Base-by-base conservation (phyloP, 306 rosid genomes). In the Sophora flavescens region DNA sequence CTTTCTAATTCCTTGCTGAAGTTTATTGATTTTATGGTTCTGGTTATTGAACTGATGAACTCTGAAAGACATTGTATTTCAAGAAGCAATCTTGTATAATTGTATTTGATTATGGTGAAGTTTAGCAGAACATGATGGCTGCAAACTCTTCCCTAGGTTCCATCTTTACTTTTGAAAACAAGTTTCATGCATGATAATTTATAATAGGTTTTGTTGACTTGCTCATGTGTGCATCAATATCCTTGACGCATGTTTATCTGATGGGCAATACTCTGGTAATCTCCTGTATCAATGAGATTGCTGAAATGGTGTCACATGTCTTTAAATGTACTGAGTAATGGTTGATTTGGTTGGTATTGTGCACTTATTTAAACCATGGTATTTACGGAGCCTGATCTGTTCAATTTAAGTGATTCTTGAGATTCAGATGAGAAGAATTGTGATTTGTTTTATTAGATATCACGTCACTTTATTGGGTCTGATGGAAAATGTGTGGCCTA, bases 1-100 rank as follows among this genome's bases (percentile, higher is more conserved):
- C 48, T 54, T 66, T 77, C 79, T 52, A 39, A 52, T 78, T 78
- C 68, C 38, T 76, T 63, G 14, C 28, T 60, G 26, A 72, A 75
- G 14, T 71, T 60, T 61, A 48, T 65, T 66, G 53, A 75, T 58
- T 70, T 70, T 54, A 17, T 58, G 56, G 26, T 68, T 68, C 78
- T 63, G 48, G 8, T 28, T 32, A 71, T 67, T 52, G 28, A 67
- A 44, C 50, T 44, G 14, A 11, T 47, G 52, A 47, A 80, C 81
- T 70, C 41, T 6, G 53, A 48, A 77, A 64, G 61, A 51, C 33
- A 45, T 18, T 2, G 68, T 36, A 63, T 75, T 51, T 70, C 72
- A 61, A 78, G 77, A 63, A 26, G 67, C 41, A 28, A 63, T 59
- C 28, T 52, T 10, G 2, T 70, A 4, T 47, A 47, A 13, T 47